phyloP scores from a whole-genome alignment of 108 stramenopile species.

The Conticribra guillardii region DNA sequence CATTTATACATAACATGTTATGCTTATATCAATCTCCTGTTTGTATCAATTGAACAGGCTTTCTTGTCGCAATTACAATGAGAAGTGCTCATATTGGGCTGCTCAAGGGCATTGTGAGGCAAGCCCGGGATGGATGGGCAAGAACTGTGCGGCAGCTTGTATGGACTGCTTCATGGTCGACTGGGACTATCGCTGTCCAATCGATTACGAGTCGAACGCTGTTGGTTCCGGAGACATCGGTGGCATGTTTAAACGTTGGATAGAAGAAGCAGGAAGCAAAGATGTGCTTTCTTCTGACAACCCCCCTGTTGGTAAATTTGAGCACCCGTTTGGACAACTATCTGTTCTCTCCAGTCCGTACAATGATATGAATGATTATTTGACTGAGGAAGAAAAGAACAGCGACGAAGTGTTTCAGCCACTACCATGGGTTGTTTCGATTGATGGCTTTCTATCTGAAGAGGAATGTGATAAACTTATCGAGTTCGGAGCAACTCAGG shows the following conservation, averaged over 20 bases:
- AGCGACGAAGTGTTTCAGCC: conserved; percentile 21
- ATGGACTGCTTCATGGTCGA: conserved; percentile 48
- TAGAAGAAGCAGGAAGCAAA: conserved; percentile 37
- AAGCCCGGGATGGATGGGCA: conserved; percentile 29
- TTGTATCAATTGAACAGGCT: no score
- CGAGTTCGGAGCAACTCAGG: conserved; percentile 59
- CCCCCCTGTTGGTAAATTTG: conserved; percentile 27
- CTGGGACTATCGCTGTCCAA: conserved; percentile 44
- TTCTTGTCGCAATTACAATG: conserved; percentile 31
- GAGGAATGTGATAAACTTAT: conserved; percentile 79
- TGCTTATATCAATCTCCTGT: no score
- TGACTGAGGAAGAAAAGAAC: conserved; percentile 25
- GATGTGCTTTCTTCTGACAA: conserved; percentile 26
- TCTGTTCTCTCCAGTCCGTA: conserved; percentile 41
- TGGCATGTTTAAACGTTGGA: conserved; percentile 49
- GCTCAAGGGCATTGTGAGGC: conserved; percentile 34
- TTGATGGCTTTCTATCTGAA: conserved; percentile 76
- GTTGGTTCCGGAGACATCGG: conserved; percentile 34
- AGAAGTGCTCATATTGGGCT: conserved; percentile 42
- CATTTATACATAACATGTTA: no score
- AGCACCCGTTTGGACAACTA: conserved; percentile 33
- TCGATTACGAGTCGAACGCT: conserved; percentile 29
- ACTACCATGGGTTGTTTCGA: conserved; percentile 59
- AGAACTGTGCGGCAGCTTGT: conserved; percentile 49
- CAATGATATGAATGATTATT: conserved; percentile 19